Base-by-base conservation (phyloP, 805 yeast species). In the Hanseniaspora jakobsenii region DNA sequence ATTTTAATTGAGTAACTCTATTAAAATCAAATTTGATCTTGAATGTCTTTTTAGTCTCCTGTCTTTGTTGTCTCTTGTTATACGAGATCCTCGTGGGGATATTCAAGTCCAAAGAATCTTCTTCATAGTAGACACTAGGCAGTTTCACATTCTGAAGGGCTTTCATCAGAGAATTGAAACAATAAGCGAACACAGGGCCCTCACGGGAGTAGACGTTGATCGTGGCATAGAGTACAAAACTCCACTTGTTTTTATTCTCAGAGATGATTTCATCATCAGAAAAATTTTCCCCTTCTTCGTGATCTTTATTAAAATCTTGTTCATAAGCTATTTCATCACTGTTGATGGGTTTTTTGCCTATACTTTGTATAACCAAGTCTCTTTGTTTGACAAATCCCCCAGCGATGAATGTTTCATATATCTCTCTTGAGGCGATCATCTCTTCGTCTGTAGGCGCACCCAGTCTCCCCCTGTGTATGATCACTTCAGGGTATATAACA, bases 361-460 rank as follows among this genome's bases (percentile, higher is more conserved):
- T 75, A 14, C 58, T 57, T 17, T 52, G 43, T 2, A 59, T 59
- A 52, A 69, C 68, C 48, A 81, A 64, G 6, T 81, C 69, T 21
- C 69, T 57, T 34, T 65, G 63, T 2, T 71, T 61, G 16, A 81
- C 58, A 18, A 81, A 49, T 23, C 73, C 71, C 10, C 81, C 72
- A 49, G 75, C 77, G 36, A 72, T 60, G 4, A 84, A 57, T 4
- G 72, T 64, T 50, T 81, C 81, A 53, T 75, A 75, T 19, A 82
- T 53, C 47, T 65, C 65, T 57, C 83, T 93, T 1, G 83, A 73
- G 17, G 80, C 55, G 24, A 72, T 74, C 77, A 81, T 82, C 57
- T 85, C 95, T 61, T 85, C 94, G 52, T 78, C 82, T 1, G 87
- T 75, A 23, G 94, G 94, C 1, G 85, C 82, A 12, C 93, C 91